phyloP scores from a whole-genome alignment of 2,329 filamentous ascomycete species.

The Tolypocladium pustulatum region DNA sequence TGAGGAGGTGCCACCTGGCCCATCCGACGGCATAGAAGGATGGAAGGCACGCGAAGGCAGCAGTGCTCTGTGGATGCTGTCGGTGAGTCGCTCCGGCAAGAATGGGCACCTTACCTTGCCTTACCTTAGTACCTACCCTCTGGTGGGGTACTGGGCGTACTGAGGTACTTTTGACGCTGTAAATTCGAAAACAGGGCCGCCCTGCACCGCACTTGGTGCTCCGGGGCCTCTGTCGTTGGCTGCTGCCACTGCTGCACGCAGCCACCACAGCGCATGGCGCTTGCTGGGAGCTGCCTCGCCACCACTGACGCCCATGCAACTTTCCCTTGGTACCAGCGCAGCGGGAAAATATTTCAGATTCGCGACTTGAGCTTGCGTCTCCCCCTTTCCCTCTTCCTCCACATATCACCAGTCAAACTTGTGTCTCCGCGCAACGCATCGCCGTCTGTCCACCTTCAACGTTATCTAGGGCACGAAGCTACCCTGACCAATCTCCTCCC shows the following conservation, averaged over 20 bases:
- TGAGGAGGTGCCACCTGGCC: background rate
- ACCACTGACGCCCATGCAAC: background rate
- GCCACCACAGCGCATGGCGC: background rate
- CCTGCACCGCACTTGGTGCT: no score
- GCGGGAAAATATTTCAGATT: constrained; percentile 31
- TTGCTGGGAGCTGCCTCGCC: background rate
- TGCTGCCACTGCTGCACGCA: background rate
- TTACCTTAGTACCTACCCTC: no score
- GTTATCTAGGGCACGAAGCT: constrained; percentile 79
- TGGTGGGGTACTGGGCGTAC: no score
- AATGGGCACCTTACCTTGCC: no score
- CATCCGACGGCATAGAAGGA: background rate
- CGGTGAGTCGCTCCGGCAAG: background rate
- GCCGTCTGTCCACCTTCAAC: constrained; percentile 32
- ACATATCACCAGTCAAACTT: constrained; percentile 32
- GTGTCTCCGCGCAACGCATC: constrained; percentile 37
- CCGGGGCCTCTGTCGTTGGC: background rate
- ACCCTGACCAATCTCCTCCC: constrained; percentile 53
- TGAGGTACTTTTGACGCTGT: no score
- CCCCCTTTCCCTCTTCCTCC: constrained; percentile 25
- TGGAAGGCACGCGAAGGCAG: background rate
- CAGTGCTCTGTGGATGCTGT: background rate
- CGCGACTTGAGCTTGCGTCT: constrained; percentile 16
- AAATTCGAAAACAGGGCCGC: background rate
- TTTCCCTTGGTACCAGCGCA: constrained; percentile 1